Evolutionary conservation across 106 monocot genomes (phyloP).

Genomic region (Acorus calamus): DNA sequence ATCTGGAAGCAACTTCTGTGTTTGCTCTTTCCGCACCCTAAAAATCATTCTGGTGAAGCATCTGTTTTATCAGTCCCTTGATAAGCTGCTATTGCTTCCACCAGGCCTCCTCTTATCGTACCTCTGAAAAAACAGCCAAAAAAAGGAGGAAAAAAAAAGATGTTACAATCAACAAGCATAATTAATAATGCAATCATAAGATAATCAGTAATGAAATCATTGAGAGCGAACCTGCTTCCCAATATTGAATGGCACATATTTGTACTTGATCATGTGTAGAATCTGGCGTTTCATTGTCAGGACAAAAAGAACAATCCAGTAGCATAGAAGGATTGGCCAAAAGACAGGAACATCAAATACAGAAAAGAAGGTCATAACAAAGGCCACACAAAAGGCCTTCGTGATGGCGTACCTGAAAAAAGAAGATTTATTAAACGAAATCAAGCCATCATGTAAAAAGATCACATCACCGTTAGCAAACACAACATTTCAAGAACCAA

Average conservation of each 20-base stretch:
- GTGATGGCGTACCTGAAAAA: conserved; percentile 8
- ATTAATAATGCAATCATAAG: too few species aligned
- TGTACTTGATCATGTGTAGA: conserved; percentile 12
- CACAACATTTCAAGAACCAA: too few species aligned
- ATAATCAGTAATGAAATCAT: too few species aligned
- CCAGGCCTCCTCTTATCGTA: too few species aligned
- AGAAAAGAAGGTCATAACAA: conserved; percentile 11
- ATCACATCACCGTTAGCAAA: too few species aligned
- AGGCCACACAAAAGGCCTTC: conserved; percentile 7
- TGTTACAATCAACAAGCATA: background rate
- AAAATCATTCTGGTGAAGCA: too few species aligned
- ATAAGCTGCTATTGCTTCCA: too few species aligned
- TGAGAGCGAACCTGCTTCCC: conserved; percentile 7
- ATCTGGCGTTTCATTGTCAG: conserved; percentile 17
- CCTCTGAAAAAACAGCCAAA: too few species aligned
- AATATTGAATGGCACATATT: conserved; percentile 8
- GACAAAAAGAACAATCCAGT: conserved; percentile 16
- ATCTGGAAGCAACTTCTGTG: too few species aligned
- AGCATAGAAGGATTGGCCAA: conserved; percentile 13
- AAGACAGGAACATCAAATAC: conserved; percentile 14
- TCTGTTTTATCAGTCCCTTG: too few species aligned
- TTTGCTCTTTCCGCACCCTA: too few species aligned
- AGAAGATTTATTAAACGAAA: background rate
- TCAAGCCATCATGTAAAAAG: too few species aligned
- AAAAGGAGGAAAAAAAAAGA: background rate